phyloP scores from a whole-genome alignment of 495 filamentous ascomycete genomes.

The Penicillium verhagenii region DNA sequence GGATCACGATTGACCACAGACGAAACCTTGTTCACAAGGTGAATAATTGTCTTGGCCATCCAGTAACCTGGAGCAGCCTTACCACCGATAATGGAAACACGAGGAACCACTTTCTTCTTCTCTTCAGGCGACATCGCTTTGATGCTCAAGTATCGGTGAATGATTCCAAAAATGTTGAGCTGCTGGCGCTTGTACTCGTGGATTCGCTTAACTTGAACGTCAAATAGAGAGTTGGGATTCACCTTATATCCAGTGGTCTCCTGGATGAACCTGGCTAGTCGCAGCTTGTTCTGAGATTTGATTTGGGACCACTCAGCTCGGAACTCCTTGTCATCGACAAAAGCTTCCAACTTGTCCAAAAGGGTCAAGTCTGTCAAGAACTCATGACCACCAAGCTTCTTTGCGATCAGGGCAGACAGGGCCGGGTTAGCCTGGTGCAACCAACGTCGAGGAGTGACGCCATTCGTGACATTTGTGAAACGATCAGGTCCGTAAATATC shows the following conservation, averaged over 20 bases:
- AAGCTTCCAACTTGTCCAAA: conserved; percentile 77
- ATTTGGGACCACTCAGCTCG: conserved; percentile 88
- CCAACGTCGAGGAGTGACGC: conserved; percentile 93
- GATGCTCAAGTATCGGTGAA: conserved; percentile 88
- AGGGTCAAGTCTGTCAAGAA: conserved; percentile 87
- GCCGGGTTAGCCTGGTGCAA: conserved; percentile 95
- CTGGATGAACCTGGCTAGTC: conserved; percentile 88
- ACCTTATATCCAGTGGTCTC: conserved; percentile 72
- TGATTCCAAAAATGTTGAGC: conserved; percentile 97
- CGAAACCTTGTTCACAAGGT: conserved; percentile 90
- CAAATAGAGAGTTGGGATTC: conserved; percentile 86
- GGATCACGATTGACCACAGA: conserved; percentile 87
- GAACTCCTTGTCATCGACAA: conserved; percentile 82
- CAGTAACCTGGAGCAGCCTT: conserved; percentile 98
- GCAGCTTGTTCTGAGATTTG: conserved; percentile 76
- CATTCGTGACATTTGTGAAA: conserved; percentile 98
- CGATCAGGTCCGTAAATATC: conserved; percentile 90
- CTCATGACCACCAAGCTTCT: conserved; percentile 75
- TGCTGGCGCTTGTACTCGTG: conserved; percentile 99
- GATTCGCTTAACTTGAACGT: conserved; percentile 97
- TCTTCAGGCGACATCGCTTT: conserved; percentile 82
- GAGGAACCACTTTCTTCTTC: conserved; percentile 83
- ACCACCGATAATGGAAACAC: conserved; percentile 95
- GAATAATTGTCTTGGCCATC: conserved; percentile 99
- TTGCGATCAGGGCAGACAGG: conserved; percentile 87